Conservation (phyloP, 371 early-diverging fungal species). For the Apophysomyces sp. region DNA sequence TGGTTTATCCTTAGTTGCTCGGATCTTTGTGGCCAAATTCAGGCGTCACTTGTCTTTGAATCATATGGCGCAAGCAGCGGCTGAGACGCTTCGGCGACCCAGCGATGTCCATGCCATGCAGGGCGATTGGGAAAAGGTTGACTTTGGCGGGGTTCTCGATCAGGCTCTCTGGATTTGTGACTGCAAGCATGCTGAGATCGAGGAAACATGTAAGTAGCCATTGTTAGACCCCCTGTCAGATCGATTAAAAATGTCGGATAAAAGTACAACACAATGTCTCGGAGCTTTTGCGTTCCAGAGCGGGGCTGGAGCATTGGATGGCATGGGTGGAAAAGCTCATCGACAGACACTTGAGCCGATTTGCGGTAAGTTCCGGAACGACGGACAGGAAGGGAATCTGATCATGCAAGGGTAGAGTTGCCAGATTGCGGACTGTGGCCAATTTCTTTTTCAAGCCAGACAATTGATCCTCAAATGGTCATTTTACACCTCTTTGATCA, state of each 20-base stretch:
- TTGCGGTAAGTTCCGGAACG: conserved; percentile 13
- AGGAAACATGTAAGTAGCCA: conserved; percentile 29
- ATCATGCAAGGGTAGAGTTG: background rate
- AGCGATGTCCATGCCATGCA: conserved; percentile 35
- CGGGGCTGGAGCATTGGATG: conserved; percentile 47
- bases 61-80: conserved; percentile 48
- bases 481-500: conserved; percentile 38
- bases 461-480: conserved; percentile 57
- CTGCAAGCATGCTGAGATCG: conserved; percentile 39
- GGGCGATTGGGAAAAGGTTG: conserved; percentile 50
- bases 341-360: conserved; percentile 29
- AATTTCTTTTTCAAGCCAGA: conserved; percentile 41
- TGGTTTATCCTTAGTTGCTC: conserved; percentile 34
- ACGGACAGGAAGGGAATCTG: background rate
- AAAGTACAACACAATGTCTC: conserved; percentile 40
- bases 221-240: background rate
- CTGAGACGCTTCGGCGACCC: conserved; percentile 31
- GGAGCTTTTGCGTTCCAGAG: conserved; percentile 25
- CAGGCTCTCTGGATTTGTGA: conserved; percentile 58
- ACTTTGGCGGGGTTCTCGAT: conserved; percentile 47
- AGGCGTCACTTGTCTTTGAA: conserved; percentile 54
- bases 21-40: conserved; percentile 51
- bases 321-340: conserved; percentile 42
- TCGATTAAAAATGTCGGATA: background rate
- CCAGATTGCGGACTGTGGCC: conserved; percentile 19